Evolutionary conservation across 768 basidiomycete genomes (phyloP).

Genomic region (Strobilomyces dryophilus): DNA sequence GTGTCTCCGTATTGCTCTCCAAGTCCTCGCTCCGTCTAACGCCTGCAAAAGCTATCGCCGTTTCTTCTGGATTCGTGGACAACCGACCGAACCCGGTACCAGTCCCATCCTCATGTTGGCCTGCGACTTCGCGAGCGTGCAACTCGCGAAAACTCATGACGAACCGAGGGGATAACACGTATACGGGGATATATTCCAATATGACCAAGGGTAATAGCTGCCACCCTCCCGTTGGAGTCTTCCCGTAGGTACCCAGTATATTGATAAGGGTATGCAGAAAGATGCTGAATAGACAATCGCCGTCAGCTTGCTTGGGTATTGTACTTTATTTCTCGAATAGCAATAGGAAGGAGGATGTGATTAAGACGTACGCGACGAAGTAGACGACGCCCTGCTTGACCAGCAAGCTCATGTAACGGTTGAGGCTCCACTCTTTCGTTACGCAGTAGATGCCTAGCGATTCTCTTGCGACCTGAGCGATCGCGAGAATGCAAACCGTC

Average conservation of each 20-base stretch:
- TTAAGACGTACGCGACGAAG: not conserved
- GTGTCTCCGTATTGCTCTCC: no score
- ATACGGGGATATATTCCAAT: not conserved
- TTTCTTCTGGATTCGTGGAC: not conserved
- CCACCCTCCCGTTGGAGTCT: not conserved
- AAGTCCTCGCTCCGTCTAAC: not conserved
- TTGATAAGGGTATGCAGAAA: not conserved
- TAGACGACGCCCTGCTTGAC: not conserved
- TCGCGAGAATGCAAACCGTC: not conserved
- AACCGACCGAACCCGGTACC: not conserved
- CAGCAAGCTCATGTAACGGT: not conserved
- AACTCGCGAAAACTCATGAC: not conserved
- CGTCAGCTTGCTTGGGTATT: not conserved
- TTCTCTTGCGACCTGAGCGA: not conserved
- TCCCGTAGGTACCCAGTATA: not conserved
- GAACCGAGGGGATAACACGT: not conserved
- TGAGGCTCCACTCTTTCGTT: not conserved
- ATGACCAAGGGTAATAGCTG: not conserved
- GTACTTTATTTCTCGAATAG: not conserved
- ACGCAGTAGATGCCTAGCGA: not conserved
- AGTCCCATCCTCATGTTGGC: not conserved
- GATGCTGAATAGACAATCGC: not conserved
- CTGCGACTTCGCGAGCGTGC: not conserved
- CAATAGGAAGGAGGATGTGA: not conserved
- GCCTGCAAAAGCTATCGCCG: no score